Percentiles rank a stretch among this genome's conserved stretches.
phyloP scores from a whole-genome alignment of 2,329 filamentous ascomycete species.

The Microascus cirrosus region DNA sequence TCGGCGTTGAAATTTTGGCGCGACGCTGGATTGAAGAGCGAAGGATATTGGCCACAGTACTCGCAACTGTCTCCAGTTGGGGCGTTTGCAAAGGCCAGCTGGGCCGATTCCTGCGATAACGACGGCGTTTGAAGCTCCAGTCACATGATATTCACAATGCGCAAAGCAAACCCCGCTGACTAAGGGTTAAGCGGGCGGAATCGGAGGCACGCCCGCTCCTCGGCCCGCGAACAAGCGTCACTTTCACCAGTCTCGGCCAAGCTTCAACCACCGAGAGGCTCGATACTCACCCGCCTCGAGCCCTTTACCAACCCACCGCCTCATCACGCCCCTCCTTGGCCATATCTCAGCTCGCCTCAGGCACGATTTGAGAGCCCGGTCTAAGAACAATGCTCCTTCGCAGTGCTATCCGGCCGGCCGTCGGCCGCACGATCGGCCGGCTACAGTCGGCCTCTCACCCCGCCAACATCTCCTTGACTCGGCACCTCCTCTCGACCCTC shows the following conservation, averaged over 20 bases:
- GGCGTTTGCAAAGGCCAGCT: not conserved
- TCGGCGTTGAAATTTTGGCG: slow-evolving; percentile 24
- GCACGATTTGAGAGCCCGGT: not conserved
- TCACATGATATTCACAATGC: not conserved
- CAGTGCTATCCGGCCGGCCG: slow-evolving; percentile 1
- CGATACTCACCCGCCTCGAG: not conserved
- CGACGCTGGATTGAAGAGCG: slow-evolving; percentile 10
- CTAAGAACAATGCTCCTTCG: not conserved
- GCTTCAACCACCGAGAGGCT: not conserved
- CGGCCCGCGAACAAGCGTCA: slow-evolving; percentile 2
- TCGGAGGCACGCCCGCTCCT: not conserved
- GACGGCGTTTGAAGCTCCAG: not conserved
- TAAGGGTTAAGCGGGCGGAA: not conserved
- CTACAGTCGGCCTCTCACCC: not conserved
- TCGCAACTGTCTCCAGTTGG: not conserved
- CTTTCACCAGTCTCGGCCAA: not conserved
- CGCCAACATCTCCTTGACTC: not conserved
- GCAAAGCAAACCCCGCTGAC: not conserved
- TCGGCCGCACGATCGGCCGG: slow-evolving; percentile 1
- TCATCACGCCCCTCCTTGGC: not conserved
- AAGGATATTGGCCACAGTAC: not conserved
- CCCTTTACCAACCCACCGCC: not conserved
- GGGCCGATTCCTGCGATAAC: not conserved
- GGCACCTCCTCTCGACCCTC: slow-evolving; percentile 67
- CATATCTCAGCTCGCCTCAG: not conserved